These are phyloP conservation scores for Phytophthora hybrid DNA, from an alignment of 352 stramenopile species.

Conservation along the genomic window DNA sequence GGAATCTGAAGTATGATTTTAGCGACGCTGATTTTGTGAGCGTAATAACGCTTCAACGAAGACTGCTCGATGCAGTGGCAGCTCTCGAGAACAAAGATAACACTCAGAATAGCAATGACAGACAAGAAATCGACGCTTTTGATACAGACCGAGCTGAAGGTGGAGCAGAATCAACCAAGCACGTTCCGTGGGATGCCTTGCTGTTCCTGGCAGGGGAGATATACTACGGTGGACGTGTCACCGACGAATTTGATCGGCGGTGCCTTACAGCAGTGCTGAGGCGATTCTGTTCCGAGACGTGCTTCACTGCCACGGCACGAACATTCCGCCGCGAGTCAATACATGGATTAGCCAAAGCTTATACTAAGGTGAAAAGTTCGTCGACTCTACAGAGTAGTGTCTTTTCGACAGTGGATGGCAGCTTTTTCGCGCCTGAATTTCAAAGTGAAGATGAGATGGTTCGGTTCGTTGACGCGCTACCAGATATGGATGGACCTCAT, in stretches of 20 bases:
- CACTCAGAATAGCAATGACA: slow-evolving; percentile 9
- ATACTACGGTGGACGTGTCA: slow-evolving; percentile 85
- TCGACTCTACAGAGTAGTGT: slow-evolving; percentile 12
- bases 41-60: slow-evolving; percentile 63
- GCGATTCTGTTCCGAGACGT: slow-evolving; percentile 61
- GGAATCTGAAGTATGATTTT: slow-evolving; percentile 85
- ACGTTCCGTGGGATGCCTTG: slow-evolving; percentile 80
- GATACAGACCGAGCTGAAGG: neutral
- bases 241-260: slow-evolving; percentile 82
- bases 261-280: slow-evolving; percentile 74
- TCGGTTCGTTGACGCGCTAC: slow-evolving; percentile 57
- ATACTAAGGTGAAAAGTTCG: slow-evolving; percentile 15
- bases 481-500: slow-evolving; percentile 61
- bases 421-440: slow-evolving; percentile 61
- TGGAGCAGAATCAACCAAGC: neutral
- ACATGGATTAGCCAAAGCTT: neutral
- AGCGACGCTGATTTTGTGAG: slow-evolving; percentile 82
- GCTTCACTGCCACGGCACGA: slow-evolving; percentile 6
- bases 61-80: slow-evolving; percentile 45
- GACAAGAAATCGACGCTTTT: neutral
- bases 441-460: slow-evolving; percentile 46
- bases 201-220: slow-evolving; percentile 84
- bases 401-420: slow-evolving; percentile 34
- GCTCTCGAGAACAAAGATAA: neutral
- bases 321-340: slow-evolving; percentile 6